Base-by-base conservation (phyloP, 257 asterid genomes). In the Gardenia jasminoides region DNA sequence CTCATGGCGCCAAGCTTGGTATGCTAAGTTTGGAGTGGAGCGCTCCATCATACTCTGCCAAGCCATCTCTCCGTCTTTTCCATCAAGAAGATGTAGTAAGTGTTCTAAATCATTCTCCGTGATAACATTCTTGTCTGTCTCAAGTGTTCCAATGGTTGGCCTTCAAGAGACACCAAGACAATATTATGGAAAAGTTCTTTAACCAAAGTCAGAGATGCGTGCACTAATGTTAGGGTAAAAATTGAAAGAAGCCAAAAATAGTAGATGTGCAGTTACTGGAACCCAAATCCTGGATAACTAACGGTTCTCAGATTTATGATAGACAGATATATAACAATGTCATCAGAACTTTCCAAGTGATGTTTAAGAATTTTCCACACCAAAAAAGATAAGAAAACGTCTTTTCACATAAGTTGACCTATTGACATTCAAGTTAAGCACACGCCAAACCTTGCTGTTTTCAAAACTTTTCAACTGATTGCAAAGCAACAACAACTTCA, bases 1-100 rank as follows among this genome's bases (percentile, higher is more conserved):
- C 80, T 96, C 99, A 65, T 92, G 91, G 84, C 93, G 97, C 99
- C 98, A 96, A 85, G 99, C 99, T 84, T 91, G 96, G 90, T 93
- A 92, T 39, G 94, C 77, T 87, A 96, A 68, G 88, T 90, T 92
- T 68, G 97, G 79, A 20, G 97, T 90, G 82, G 97, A 89, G 74
- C 90, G 97, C 78, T 92, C 95, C 99, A 93, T 96, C 93, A 93
- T 80, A 84, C 86, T 86, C 89, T 93, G 97, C 99, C 98, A 96
- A 81, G 92, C 83, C 91, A 88, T 82, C 82, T 91, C 96, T 74
- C 91, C 94, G 79, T 88, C 94, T 83, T 88, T 88, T 16, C 88
- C 93, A 82, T 86, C 88, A 50, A 92, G 88, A 83, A 93, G 89
- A 82, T 86, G 85, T 76, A 90, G 80, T 24, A 92, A 87, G 83